phyloP scores from a whole-genome alignment of 2,329 filamentous ascomycete genomes.

The Pestalotiopsis sp. region DNA sequence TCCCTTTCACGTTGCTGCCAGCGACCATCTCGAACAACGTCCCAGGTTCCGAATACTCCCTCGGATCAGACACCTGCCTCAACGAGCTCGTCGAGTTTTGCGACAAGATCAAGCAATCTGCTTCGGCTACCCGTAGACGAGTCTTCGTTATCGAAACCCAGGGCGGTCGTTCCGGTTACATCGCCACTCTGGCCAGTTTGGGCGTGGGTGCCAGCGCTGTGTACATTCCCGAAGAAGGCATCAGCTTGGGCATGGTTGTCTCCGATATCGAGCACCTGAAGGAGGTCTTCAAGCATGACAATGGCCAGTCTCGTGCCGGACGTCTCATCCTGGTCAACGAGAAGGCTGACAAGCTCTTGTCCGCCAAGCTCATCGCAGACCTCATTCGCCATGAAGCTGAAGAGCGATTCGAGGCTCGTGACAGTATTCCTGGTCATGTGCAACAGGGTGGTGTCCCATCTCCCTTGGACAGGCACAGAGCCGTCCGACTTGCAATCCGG shows the following conservation, averaged over 20 bases:
- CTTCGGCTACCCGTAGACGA: slow-evolving; percentile 86
- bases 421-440: slow-evolving; percentile 90
- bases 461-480: slow-evolving; percentile 93
- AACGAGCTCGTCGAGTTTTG: slow-evolving; percentile 95
- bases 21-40: slow-evolving; percentile 99
- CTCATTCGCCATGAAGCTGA: slow-evolving; percentile 94
- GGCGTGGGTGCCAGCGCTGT: slow-evolving; percentile 91
- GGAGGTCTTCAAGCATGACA: slow-evolving; percentile 81
- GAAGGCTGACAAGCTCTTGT: slow-evolving; percentile 87
- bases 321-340: slow-evolving; percentile 97
- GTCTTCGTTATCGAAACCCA: slow-evolving; percentile 99
- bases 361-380: slow-evolving; percentile 88
- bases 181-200: slow-evolving; percentile 87
- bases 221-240: slow-evolving; percentile 96
- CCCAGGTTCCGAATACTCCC: slow-evolving; percentile 93
- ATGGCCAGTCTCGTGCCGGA: slow-evolving; percentile 84
- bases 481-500: slow-evolving; percentile 89
- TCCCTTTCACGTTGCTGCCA: slow-evolving; percentile 87
- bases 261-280: slow-evolving; percentile 88
- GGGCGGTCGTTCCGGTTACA: slow-evolving; percentile 90
- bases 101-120: slow-evolving; percentile 96
- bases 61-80: slow-evolving; percentile 94
- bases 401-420: slow-evolving; percentile 88
- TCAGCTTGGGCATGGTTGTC: slow-evolving; percentile 90
- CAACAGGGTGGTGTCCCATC: slow-evolving; percentile 93